Evolutionary conservation across 2,329 filamentous ascomycete genomes (phyloP), one percentile per base, ranked within the genome.

Genomic region (Phaeosphaeria sp.): DNA sequence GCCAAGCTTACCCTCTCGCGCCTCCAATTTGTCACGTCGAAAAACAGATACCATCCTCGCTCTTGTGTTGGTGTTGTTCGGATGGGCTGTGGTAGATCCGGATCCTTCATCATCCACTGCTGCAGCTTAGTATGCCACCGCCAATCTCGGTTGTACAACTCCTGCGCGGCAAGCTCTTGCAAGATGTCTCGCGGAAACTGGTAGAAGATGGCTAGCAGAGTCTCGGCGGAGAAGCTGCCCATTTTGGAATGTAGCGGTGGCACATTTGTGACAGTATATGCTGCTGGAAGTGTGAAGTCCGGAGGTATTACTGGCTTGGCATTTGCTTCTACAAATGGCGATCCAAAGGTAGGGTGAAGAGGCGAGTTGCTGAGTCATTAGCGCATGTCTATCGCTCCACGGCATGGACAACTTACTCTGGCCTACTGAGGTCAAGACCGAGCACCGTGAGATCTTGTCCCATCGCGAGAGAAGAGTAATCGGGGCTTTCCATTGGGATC

Each of bases 191-290:
- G 80, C 15, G 87, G 87, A 78, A 86, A 85, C 61, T 86, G 87
- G 76, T 89, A 90, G 80, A 90, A 90, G 58, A 90, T 88, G 69
- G 86, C 87, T 71, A 90, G 88, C 4, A 90, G 79, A 0, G 88
- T 90, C 71, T 90, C 88, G 62, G 87, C 82, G 43, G 81, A 84
- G 73, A 88, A 88, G 53, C 83, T 84, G 3, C 80, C 77, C 63
- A 88, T 84, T 57, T 87, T 85, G 48, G 81, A 79, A 53, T 85
- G 81, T 20, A 89, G 77, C 7, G 85, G 82, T 50, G 88, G 87
- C 11, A 90, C 87, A 66, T 90, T 90, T 55, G 83, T 84, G 9
- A 90, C 88, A 11, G 82, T 86, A 71, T 90, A 90, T 57, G 87
- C 89, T 40, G 81, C 78, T 4, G 88, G 88, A 9, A 90, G 78